Percentiles rank a stretch among this genome's conserved stretches.
phyloP scores from a whole-genome alignment of 2,329 filamentous ascomycete species.

The Aspergillus sp. region DNA sequence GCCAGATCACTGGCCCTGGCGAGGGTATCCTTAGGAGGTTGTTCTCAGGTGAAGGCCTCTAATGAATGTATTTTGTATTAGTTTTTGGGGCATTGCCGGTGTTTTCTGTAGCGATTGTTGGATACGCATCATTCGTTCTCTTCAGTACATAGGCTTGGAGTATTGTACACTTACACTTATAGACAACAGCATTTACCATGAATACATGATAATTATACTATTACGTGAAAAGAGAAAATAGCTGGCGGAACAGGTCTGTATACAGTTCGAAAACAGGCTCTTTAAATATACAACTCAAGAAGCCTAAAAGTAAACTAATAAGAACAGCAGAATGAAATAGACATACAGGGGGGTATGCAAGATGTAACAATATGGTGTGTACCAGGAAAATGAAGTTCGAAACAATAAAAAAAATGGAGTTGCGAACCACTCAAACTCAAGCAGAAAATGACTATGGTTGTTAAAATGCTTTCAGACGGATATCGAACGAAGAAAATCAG shows the following conservation, averaged over 20 bases:
- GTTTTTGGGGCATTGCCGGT: conserved; percentile 1
- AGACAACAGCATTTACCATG: conserved; percentile 3
- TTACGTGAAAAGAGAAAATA: background rate
- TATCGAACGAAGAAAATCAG: background rate
- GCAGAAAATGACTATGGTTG: background rate
- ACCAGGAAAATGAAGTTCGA: conserved; percentile 5
- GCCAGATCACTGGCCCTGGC: conserved; percentile 61
- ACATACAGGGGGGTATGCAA: conserved; percentile 29
- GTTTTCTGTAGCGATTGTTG: conserved; percentile 6
- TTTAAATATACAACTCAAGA: conserved; percentile 8
- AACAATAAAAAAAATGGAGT: background rate
- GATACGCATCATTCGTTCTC: background rate
- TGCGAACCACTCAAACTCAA: background rate
- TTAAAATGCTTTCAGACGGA: too few species aligned
- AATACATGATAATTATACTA: background rate
- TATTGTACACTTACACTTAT: background rate
- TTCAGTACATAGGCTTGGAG: background rate
- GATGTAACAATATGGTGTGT: conserved; percentile 14
- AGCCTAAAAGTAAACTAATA: conserved; percentile 4
- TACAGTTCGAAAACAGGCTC: conserved; percentile 2
- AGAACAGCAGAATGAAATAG: conserved; percentile 8
- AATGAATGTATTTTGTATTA: conserved; percentile 7
- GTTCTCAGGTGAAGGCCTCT: conserved; percentile 38
- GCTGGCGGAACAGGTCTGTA: background rate
- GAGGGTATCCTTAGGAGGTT: conserved; percentile 46